These are phyloP conservation scores for Fagus sylvatica DNA, from an alignment of 306 rosid genomes.

Conservation along the genomic window DNA sequence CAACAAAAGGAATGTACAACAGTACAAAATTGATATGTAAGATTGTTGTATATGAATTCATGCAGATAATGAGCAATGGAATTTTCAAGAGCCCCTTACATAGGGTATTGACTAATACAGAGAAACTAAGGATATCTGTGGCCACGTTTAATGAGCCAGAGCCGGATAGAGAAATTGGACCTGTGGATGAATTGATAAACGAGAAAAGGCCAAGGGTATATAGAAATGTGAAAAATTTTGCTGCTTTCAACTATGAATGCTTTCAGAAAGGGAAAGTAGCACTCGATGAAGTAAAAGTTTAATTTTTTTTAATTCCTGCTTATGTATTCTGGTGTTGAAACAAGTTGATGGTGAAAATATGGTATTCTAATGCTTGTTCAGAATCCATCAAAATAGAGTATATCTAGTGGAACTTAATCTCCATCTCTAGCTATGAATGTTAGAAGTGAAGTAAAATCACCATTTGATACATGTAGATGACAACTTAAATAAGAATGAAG, in stretches of 20 bases:
- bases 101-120: conserved; percentile 43
- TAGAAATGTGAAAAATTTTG: conserved; percentile 40
- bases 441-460: too few species aligned
- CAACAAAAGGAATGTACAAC: too few species aligned
- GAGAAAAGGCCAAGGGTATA: conserved; percentile 44
- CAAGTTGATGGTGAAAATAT: too few species aligned
- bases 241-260: conserved; percentile 40
- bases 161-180: conserved; percentile 47
- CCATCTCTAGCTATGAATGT: too few species aligned
- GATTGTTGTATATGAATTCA: too few species aligned
- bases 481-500: too few species aligned
- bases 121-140: conserved; percentile 48
- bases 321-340: too few species aligned
- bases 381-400: too few species aligned
- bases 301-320: neutral
- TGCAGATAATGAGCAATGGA: conserved; percentile 57
- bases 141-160: conserved; percentile 50
- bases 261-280: conserved; percentile 56
- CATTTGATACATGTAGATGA: too few species aligned
- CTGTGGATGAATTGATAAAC: conserved; percentile 35
- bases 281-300: conserved; percentile 31
- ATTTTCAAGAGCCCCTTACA: conserved; percentile 52
- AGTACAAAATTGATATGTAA: too few species aligned
- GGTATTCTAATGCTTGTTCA: too few species aligned
- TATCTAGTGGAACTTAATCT: too few species aligned